Evolutionary conservation across 2,329 filamentous ascomycete species (phyloP).

Genomic region (Dryadomyces quercus-mongolicae): DNA sequence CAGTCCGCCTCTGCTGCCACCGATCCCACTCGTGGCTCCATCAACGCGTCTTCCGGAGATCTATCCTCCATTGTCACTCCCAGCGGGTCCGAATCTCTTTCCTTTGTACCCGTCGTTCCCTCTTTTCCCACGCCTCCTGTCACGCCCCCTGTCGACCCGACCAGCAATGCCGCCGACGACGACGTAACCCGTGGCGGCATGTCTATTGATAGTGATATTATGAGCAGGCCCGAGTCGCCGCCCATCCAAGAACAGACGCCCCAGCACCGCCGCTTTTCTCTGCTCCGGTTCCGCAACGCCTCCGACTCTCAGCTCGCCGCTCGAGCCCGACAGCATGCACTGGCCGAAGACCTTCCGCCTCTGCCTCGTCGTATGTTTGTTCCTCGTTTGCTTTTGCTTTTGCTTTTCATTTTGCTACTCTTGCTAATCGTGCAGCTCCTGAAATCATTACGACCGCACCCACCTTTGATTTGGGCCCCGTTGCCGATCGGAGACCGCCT

Average conservation of each 20-base stretch:
- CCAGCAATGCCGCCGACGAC: neutral
- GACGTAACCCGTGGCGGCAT: conserved; percentile 1
- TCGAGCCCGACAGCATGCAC: conserved; percentile 55
- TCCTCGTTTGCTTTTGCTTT: conserved; percentile 2
- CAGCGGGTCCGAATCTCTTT: neutral
- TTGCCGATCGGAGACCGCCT: conserved; percentile 40
- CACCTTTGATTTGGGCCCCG: conserved; percentile 44
- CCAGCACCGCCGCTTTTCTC: conserved; percentile 50
- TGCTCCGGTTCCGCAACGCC: conserved; percentile 80
- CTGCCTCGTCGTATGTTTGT: conserved; percentile 42
- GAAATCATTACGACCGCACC: conserved; percentile 88
- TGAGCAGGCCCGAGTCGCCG: conserved; percentile 31
- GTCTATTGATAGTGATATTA: conserved; percentile 13
- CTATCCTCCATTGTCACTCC: neutral
- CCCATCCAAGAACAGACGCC: conserved; percentile 41
- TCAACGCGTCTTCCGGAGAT: neutral
- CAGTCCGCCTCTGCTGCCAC: neutral
- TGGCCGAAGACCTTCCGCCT: conserved; percentile 40
- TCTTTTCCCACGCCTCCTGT: neutral
- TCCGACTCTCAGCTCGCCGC: conserved; percentile 82
- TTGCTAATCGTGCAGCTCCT: conserved; percentile 34
- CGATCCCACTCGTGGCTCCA: neutral
- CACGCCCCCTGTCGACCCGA: neutral
- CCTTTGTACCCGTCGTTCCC: neutral
- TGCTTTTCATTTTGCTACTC: neutral